phyloP scores from a whole-genome alignment of 75 land plant genomes.

The Cunninghamia lanceolata region DNA sequence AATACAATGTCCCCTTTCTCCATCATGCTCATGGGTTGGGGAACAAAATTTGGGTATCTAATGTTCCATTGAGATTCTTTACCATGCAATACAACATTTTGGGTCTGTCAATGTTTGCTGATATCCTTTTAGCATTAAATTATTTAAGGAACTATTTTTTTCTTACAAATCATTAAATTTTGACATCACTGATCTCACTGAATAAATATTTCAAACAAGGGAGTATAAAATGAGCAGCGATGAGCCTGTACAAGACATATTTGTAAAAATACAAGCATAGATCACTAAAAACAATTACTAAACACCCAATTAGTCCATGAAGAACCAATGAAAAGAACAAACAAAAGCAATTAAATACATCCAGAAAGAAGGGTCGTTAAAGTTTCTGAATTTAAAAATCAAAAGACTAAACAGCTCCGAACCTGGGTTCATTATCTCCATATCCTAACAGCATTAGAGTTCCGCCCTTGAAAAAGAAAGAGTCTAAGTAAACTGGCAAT shows the following conservation, averaged over 20 bases:
- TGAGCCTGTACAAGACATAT: too few relatives aligned
- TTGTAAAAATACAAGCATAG: neutral
- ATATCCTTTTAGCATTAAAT: too few relatives aligned
- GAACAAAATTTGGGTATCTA: too few relatives aligned
- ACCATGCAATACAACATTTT: too few relatives aligned
- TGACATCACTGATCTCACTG: too few relatives aligned
- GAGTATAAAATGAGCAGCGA: too few relatives aligned
- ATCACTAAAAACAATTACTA: neutral
- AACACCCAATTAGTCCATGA: slow-evolving; percentile 8
- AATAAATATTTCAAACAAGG: too few relatives aligned
- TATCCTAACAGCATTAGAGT: slow-evolving; percentile 84
- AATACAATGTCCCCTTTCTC: neutral
- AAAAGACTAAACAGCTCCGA: neutral
- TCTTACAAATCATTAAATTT: too few relatives aligned
- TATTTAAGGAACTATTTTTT: too few relatives aligned
- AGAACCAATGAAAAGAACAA: neutral
- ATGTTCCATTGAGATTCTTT: too few relatives aligned
- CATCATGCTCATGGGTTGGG: neutral
- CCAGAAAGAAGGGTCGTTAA: neutral
- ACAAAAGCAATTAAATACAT: neutral
- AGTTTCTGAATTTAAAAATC: neutral
- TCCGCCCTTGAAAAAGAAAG: slow-evolving; percentile 81
- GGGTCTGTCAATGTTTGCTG: too few relatives aligned
- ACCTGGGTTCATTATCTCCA: slow-evolving; percentile 97
- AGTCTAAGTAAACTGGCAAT: slow-evolving; percentile 75